Percentiles rank a stretch among this genome's conserved stretches.
These are phyloP conservation scores for Monosporascus cannonballus DNA, from an alignment of 2,329 filamentous ascomycete genomes.

Conservation along the genomic window DNA sequence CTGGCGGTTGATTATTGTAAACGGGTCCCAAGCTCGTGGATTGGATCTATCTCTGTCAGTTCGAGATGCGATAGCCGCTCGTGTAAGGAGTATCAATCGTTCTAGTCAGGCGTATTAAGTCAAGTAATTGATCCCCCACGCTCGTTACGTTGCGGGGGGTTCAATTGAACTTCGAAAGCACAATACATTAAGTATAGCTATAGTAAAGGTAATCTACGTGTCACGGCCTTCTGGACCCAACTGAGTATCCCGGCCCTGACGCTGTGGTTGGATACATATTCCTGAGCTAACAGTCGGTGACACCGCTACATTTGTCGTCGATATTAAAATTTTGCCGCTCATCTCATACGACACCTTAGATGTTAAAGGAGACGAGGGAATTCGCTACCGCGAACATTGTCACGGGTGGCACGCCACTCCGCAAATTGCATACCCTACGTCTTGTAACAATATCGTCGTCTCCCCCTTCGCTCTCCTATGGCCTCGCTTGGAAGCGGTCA, in stretches of 20 bases:
- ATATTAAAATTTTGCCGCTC: slow-evolving; percentile 20
- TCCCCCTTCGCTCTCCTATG: background rate
- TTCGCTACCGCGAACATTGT: background rate
- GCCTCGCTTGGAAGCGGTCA: background rate
- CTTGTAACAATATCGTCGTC: background rate
- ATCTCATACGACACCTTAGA: slow-evolving; percentile 8
- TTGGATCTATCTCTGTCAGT: background rate
- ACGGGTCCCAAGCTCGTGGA: background rate
- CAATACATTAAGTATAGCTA: no score
- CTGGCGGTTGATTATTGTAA: background rate
- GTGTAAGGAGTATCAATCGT: background rate
- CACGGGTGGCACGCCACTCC: background rate
- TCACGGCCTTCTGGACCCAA: no score
- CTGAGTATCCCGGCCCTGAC: no score
- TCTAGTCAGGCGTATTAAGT: no score
- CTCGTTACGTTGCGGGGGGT: no score
- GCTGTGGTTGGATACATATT: no score
- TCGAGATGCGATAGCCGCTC: background rate
- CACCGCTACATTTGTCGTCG: slow-evolving; percentile 9
- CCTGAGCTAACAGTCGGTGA: slow-evolving; percentile 2
- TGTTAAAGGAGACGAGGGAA: background rate
- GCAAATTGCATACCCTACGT: background rate
- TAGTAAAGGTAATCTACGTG: no score
- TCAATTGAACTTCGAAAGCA: no score
- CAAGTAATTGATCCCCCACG: no score